Conservation (phyloP, 768 basidiomycete species). For the Mrakia frigida region DNA sequence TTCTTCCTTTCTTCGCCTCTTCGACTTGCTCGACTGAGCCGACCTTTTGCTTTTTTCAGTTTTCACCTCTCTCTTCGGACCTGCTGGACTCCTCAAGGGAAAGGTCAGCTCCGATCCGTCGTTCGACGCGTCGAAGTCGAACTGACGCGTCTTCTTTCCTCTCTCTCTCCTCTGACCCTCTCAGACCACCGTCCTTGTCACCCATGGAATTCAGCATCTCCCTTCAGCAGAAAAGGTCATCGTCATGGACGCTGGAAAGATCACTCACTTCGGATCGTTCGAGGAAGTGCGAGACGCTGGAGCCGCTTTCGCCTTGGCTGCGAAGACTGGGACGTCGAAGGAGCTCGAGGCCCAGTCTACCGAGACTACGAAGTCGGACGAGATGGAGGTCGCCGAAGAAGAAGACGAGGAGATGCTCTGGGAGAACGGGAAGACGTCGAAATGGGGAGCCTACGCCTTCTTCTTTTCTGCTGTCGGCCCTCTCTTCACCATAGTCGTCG, state of each 20-base stretch:
- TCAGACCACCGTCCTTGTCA: slow-evolving; percentile 34
- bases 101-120: background rate
- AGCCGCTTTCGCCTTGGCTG: slow-evolving; percentile 14
- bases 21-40: background rate
- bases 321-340: background rate
- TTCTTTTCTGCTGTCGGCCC: background rate
- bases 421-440: background rate
- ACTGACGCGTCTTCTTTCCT: background rate
- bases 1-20: background rate
- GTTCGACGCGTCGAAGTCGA: too few species aligned
- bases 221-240: slow-evolving; percentile 32
- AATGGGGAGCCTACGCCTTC: slow-evolving; percentile 1
- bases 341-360: background rate
- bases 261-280: slow-evolving; percentile 34
- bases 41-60: background rate
- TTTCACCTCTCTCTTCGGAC: slow-evolving; percentile 35
- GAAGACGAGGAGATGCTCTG: slow-evolving; percentile 16
- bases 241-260: slow-evolving; percentile 28
- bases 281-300: slow-evolving; percentile 20
- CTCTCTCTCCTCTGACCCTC: background rate
- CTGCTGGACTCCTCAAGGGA: slow-evolving; percentile 29
- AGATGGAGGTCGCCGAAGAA: background rate
- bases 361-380: background rate
- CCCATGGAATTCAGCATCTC: slow-evolving; percentile 36
- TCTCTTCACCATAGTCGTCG: background rate